These are phyloP conservation scores for Phytophthora foliorum DNA, from an alignment of 352 stramenopile species.

Conservation along the genomic window DNA sequence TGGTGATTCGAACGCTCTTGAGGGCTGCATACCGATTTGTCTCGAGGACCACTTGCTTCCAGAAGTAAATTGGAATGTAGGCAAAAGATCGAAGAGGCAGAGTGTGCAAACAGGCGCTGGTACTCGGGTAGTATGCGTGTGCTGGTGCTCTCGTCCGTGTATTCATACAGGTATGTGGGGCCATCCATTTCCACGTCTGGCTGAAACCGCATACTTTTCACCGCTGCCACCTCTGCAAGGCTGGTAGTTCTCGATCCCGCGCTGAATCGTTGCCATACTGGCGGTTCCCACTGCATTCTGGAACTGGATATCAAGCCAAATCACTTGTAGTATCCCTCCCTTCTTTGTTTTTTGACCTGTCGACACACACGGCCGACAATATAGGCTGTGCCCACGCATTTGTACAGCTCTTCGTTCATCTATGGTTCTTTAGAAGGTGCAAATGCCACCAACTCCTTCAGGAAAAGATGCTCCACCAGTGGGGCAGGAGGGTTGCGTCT, in stretches of 20 bases:
- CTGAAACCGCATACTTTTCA: not conserved
- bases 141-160: not conserved
- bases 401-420: too few relatives aligned
- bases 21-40: not conserved
- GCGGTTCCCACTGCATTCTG: too few relatives aligned
- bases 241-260: constrained; percentile 11
- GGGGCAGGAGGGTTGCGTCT: too few relatives aligned
- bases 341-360: too few relatives aligned
- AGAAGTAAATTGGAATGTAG: not conserved
- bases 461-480: too few relatives aligned
- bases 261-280: not conserved
- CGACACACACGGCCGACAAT: too few relatives aligned
- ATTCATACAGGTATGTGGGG: constrained; percentile 2
- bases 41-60: not conserved
- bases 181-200: not conserved
- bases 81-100: not conserved
- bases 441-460: too few relatives aligned
- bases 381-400: too few relatives aligned
- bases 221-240: constrained; percentile 1
- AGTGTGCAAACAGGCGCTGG: not conserved
- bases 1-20: not conserved
- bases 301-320: too few relatives aligned
- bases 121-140: not conserved
- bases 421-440: too few relatives aligned
- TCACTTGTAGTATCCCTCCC: too few relatives aligned